Conservation (phyloP, 2,329 filamentous ascomycete genomes). For the Karstenula rhodostoma region DNA sequence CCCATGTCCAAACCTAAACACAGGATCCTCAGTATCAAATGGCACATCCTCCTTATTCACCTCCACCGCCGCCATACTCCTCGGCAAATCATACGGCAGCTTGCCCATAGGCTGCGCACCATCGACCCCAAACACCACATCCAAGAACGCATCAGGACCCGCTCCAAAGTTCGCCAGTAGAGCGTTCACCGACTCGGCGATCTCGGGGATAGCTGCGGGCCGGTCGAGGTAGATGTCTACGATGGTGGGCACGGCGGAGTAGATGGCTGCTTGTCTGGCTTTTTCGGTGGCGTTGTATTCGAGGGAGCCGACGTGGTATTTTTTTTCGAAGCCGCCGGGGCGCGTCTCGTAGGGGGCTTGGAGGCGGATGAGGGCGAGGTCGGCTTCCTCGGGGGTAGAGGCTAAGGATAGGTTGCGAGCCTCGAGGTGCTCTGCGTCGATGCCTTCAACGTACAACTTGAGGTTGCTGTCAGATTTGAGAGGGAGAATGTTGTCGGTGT, state of each 20-base stretch:
- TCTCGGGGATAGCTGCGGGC: constrained; percentile 54
- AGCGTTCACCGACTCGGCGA: constrained; percentile 50
- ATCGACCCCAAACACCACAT: constrained; percentile 52
- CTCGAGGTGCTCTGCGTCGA: constrained; percentile 44
- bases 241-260: constrained; percentile 49
- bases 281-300: constrained; percentile 53
- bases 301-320: constrained; percentile 52
- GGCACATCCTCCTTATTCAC: constrained; percentile 46
- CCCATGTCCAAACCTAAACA: constrained; percentile 47
- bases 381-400: constrained; percentile 48
- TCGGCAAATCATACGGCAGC: constrained; percentile 59
- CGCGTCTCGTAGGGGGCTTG: constrained; percentile 53
- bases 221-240: constrained; percentile 57
- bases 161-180: constrained; percentile 54
- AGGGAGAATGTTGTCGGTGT: constrained; percentile 43
- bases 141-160: constrained; percentile 53
- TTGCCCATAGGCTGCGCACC: constrained; percentile 51
- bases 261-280: constrained; percentile 51
- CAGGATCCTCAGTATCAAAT: constrained; percentile 48
- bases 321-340: constrained; percentile 52
- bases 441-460: constrained; percentile 49
- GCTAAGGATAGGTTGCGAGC: constrained; percentile 46
- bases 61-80: constrained; percentile 55
- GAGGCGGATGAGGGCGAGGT: constrained; percentile 53
- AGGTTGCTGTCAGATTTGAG: constrained; percentile 26